Evolutionary conservation across 176 grass and related monocot genomes (phyloP).

Genomic region (Cenchrus purpureus): DNA sequence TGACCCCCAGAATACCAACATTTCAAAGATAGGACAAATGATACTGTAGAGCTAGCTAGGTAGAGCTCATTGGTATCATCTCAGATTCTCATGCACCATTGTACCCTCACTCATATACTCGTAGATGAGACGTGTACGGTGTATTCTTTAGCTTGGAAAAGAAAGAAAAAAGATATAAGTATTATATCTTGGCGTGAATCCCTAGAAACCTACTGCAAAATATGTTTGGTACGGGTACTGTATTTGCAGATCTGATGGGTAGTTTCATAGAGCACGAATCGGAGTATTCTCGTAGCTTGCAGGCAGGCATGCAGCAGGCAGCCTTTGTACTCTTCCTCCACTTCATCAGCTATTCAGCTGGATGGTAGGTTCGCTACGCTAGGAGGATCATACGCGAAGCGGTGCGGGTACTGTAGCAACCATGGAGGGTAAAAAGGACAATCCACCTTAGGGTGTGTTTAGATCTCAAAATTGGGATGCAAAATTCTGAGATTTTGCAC

Average conservation of each 20-base stretch:
- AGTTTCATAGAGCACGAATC: conserved; percentile 26
- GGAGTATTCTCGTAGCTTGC: conserved; percentile 32
- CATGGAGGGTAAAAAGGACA: conserved; percentile 7
- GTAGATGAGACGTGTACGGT: not conserved
- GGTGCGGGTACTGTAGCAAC: conserved; percentile 14
- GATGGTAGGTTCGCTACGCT: not conserved
- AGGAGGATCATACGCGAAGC: not conserved
- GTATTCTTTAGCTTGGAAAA: not conserved
- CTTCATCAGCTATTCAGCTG: not conserved
- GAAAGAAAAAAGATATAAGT: not conserved
- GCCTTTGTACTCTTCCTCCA: not conserved
- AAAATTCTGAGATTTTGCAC: too few species aligned
- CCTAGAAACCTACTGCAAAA: conserved; percentile 16
- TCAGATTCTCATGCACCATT: not conserved
- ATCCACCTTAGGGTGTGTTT: not conserved
- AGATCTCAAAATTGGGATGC: too few species aligned
- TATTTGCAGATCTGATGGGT: conserved; percentile 29
- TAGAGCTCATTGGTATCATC: conserved; percentile 1
- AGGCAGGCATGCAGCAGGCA: not conserved
- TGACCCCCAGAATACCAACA: conserved; percentile 44
- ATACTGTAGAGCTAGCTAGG: conserved; percentile 1
- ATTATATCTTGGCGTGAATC: not conserved
- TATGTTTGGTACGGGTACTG: conserved; percentile 2
- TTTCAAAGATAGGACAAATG: not conserved
- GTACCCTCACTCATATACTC: not conserved